A percentile compares a stretch with the other conserved stretches of the same genome.
phyloP scores from a whole-genome alignment of 345 rosid species.

The Lumnitzera littorea region DNA sequence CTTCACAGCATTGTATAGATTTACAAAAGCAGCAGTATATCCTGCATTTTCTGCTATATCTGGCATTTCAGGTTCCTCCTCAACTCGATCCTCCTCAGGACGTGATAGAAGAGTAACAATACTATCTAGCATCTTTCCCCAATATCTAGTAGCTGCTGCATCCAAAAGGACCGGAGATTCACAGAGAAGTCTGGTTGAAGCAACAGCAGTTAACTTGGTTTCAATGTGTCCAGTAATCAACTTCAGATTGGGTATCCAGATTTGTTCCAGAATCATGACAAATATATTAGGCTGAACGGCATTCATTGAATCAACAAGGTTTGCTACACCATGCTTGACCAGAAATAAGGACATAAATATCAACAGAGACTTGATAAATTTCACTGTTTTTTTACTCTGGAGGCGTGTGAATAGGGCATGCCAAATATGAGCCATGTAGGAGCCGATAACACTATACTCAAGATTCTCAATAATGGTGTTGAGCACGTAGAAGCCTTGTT shows the following conservation, averaged over 20 bases:
- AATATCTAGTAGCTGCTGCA: slow-evolving; percentile 42
- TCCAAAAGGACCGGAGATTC: slow-evolving; percentile 66
- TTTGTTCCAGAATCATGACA: slow-evolving; percentile 55
- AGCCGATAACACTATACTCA: slow-evolving; percentile 50
- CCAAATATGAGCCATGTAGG: slow-evolving; percentile 68
- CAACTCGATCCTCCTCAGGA: slow-evolving; percentile 74
- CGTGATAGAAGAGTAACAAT: slow-evolving; percentile 75
- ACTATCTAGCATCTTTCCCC: slow-evolving; percentile 88
- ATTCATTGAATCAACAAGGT: slow-evolving; percentile 71
- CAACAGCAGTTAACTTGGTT: slow-evolving; percentile 70
- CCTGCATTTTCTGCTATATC: slow-evolving; percentile 77
- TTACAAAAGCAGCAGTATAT: slow-evolving; percentile 72
- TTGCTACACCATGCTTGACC: slow-evolving; percentile 74
- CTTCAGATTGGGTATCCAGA: slow-evolving; percentile 87
- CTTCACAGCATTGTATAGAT: slow-evolving; percentile 83
- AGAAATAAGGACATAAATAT: slow-evolving; percentile 86
- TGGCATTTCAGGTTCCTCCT: slow-evolving; percentile 87
- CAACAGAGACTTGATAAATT: slow-evolving; percentile 69
- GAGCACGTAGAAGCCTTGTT: slow-evolving; percentile 90
- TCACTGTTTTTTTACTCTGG: slow-evolving; percentile 51
- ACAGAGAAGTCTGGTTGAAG: slow-evolving; percentile 72
- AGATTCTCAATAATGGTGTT: slow-evolving; percentile 87
- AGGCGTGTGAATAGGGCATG: slow-evolving; percentile 62
- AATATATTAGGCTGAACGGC: slow-evolving; percentile 66
- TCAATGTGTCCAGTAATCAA: slow-evolving; percentile 69